phyloP scores from a whole-genome alignment of 2,329 filamentous ascomycete genomes.

The Anthostomella pinea region DNA sequence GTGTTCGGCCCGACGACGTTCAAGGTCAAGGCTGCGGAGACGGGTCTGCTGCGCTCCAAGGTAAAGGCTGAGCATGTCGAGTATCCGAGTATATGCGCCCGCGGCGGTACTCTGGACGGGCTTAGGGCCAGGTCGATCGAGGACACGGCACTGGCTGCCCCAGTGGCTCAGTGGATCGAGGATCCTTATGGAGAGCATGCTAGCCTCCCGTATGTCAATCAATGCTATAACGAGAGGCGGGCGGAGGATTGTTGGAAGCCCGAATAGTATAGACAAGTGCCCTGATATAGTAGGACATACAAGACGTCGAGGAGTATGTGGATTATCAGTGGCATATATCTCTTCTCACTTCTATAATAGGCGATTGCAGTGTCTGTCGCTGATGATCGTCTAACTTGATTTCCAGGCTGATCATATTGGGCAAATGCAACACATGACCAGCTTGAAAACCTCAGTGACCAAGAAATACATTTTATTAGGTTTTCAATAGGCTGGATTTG shows the following conservation, averaged over 20 bases:
- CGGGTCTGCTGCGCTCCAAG: slow-evolving; percentile 31
- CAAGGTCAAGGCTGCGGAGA: slow-evolving; percentile 35
- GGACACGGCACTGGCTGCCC: slow-evolving; percentile 42
- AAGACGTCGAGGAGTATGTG: too few relatives aligned
- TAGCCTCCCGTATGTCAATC: slow-evolving; percentile 39
- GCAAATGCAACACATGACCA: too few relatives aligned
- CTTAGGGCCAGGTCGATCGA: slow-evolving; percentile 34
- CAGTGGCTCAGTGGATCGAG: slow-evolving; percentile 41
- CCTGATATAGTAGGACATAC: too few relatives aligned
- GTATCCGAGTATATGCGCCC: slow-evolving; percentile 34
- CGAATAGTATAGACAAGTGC: slow-evolving; percentile 7
- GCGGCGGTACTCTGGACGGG: slow-evolving; percentile 40
- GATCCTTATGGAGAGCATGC: slow-evolving; percentile 45
- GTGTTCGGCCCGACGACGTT: slow-evolving; percentile 36
- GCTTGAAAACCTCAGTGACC: too few relatives aligned
- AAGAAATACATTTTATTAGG: too few relatives aligned
- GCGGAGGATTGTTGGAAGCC: slow-evolving; percentile 23
- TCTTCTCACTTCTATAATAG: too few relatives aligned
- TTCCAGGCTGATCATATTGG: too few relatives aligned
- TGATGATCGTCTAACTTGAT: too few relatives aligned
- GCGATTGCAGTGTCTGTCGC: too few relatives aligned
- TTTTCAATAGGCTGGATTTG: too few relatives aligned
- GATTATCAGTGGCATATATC: too few relatives aligned
- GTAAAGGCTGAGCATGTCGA: slow-evolving; percentile 28
- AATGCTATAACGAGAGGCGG: slow-evolving; percentile 40